These are phyloP conservation scores for Vigna unguiculata DNA, from an alignment of 306 rosid species.

Conservation along the genomic window DNA sequence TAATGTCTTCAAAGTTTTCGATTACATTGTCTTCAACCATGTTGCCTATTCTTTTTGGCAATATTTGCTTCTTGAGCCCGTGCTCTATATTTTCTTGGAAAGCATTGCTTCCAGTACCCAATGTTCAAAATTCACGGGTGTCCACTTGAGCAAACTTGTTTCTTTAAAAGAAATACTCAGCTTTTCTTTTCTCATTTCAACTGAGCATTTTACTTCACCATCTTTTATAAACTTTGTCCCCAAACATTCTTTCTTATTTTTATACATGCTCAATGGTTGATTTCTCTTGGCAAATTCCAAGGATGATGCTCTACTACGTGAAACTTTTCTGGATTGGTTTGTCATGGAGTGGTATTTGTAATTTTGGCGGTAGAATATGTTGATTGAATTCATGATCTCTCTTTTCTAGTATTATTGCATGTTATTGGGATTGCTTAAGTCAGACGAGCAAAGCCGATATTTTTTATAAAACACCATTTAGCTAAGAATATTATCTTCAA, in stretches of 20 bases:
- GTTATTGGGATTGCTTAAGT: conserved; percentile 4
- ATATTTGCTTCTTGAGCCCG: conserved; percentile 20
- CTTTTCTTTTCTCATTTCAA: conserved; percentile 3
- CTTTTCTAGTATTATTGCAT: neutral
- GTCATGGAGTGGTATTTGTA: neutral
- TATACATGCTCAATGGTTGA: conserved; percentile 1
- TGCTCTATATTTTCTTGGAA: conserved; percentile 23
- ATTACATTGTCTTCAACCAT: conserved; percentile 3
- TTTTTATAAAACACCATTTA: neutral
- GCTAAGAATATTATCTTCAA: neutral
- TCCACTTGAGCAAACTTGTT: conserved; percentile 2
- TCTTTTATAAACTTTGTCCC: neutral
- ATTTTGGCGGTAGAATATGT: neutral
- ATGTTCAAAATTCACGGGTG: neutral
- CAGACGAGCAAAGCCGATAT: neutral
- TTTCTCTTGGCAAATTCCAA: neutral
- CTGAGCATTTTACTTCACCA: neutral
- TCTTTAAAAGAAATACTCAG: neutral
- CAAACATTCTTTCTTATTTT: conserved; percentile 12
- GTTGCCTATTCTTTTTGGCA: conserved; percentile 3
- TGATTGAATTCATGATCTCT: neutral
- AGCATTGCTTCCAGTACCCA: neutral
- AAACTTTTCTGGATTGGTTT: conserved; percentile 11
- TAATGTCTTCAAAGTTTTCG: conserved; percentile 14
- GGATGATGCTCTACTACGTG: conserved; percentile 14